Base-by-base conservation (phyloP, 371 early-diverging fungal species). In the Mucor indicus region DNA sequence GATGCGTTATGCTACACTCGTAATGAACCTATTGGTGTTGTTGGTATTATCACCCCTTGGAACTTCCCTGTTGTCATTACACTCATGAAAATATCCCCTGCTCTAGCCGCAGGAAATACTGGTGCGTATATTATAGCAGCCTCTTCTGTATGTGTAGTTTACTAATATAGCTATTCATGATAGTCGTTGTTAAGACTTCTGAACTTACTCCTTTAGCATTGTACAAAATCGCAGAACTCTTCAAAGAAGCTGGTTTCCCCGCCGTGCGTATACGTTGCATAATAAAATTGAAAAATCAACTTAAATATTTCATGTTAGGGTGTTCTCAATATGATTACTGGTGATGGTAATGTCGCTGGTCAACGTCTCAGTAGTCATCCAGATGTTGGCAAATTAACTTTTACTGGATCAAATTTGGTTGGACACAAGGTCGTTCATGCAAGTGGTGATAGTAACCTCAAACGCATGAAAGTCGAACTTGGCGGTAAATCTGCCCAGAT, bases 401-500 rank as follows among this genome's bases (percentile, higher is more conserved):
- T 72, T 43, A 81, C 86, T 13, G 96, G 93, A 13, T 87, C 85
- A 1, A 85, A 85, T 19, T 44, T 48, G 0, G 80, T 77, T 20
- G 90, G 93, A 33, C 84, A 87, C 45, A 77, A 77, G 45, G 77
- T 93, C 43, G 74, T 87, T 67, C 74, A 75, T 24, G 65, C 79
- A 4, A 78, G 89, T 27, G 83, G 90, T 4, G 64, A 60, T n/a
- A 75, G 76, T 30, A 86, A 81, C 39, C 79, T 91, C 36, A 89
- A 90, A 62, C 62, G 76, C 16, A 74, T 88, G 16, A 77, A 86
- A 17, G 79, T 95, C 13, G 95, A 95, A 62, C 82, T 94, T 13
- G 94, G 95, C 38, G 96, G 96, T 48, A 95, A 95, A 75, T 83
- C 83, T 23, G 88, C 94, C 1, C 77, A 85, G 50, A 87, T 93